These are phyloP conservation scores for Aspergillus sclerotioniger DNA, from an alignment of 495 filamentous ascomycete species.

Conservation along the genomic window DNA sequence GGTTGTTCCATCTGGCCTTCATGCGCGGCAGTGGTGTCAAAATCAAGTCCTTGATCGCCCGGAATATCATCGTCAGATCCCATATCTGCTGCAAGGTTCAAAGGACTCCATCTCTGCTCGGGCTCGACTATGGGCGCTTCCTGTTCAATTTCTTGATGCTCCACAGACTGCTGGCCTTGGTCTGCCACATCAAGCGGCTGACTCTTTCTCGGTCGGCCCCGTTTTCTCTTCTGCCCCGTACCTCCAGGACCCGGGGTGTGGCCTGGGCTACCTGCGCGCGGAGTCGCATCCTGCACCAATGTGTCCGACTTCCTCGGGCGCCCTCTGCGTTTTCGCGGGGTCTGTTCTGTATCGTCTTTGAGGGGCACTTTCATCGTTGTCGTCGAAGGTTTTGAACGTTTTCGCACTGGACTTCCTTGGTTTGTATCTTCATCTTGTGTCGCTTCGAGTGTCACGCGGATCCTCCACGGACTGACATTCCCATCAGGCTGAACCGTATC, in stretches of 20 bases:
- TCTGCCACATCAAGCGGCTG: constrained; percentile 21
- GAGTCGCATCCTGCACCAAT: constrained; percentile 29
- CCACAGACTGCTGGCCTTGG: constrained; percentile 17
- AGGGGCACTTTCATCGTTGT: constrained; percentile 55
- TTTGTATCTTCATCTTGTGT: constrained; percentile 48
- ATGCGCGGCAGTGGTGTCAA: constrained; percentile 24
- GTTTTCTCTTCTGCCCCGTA: constrained; percentile 29
- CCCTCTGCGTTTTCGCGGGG: constrained; percentile 39
- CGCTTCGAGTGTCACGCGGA: constrained; percentile 57
- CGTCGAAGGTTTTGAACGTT: constrained; percentile 39
- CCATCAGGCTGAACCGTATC: constrained; percentile 36
- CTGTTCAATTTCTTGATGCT: constrained; percentile 1
- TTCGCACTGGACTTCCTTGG: constrained; percentile 32
- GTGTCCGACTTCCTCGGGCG: constrained; percentile 46
- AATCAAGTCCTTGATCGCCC: constrained; percentile 11
- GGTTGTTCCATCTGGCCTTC: constrained; percentile 18
- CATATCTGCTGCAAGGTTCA: constrained; percentile 26
- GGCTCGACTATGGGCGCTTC: constrained; percentile 16
- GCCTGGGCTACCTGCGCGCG: constrained; percentile 37
- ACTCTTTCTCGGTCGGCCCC: constrained; percentile 42
- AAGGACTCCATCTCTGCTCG: constrained; percentile 23
- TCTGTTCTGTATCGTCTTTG: constrained; percentile 45
- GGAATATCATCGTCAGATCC: constrained; percentile 22
- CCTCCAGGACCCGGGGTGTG: constrained; percentile 30
- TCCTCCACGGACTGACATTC: constrained; percentile 55